Evolutionary conservation across 1,139 yeast species (phyloP).

Genomic region (Hanseniaspora sp.): DNA sequence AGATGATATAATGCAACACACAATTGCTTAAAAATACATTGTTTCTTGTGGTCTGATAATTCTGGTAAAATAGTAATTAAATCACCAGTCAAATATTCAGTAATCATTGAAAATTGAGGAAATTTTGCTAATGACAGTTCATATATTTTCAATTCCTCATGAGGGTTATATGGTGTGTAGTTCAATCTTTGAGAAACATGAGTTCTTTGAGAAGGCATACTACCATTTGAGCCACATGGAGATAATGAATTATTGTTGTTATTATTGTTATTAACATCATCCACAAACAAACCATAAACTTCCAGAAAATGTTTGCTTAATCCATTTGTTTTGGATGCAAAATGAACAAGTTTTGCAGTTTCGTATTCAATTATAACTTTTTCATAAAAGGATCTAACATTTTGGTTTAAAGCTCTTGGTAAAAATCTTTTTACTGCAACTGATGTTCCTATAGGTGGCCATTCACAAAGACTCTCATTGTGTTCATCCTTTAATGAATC

Average conservation of each 20-base stretch:
- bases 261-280: conserved; percentile 1
- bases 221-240: background rate
- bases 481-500: background rate
- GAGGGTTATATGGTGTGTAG: conserved; percentile 15
- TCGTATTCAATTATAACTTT: conserved; percentile 15
- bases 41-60: conserved; percentile 47
- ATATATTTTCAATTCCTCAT: conserved; percentile 14
- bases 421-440: conserved; percentile 15
- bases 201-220: background rate
- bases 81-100: conserved; percentile 69
- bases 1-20: conserved; percentile 49
- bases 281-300: conserved; percentile 15
- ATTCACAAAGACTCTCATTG: conserved; percentile 9
- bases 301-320: conserved; percentile 12
- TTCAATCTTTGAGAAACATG: background rate
- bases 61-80: conserved; percentile 60
- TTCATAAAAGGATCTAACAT: conserved; percentile 15
- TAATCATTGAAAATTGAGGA: conserved; percentile 44
- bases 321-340: background rate
- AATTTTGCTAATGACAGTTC: conserved; percentile 18
- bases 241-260: background rate
- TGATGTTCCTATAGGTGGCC: background rate
- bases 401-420: conserved; percentile 15
- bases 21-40: conserved; percentile 61
- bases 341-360: conserved; percentile 9